A percentile compares a stretch with the other conserved stretches of the same genome.
Evolutionary conservation across 2,329 filamentous ascomycete genomes (phyloP).

Genomic region (Pseudogymnoascus sp.): DNA sequence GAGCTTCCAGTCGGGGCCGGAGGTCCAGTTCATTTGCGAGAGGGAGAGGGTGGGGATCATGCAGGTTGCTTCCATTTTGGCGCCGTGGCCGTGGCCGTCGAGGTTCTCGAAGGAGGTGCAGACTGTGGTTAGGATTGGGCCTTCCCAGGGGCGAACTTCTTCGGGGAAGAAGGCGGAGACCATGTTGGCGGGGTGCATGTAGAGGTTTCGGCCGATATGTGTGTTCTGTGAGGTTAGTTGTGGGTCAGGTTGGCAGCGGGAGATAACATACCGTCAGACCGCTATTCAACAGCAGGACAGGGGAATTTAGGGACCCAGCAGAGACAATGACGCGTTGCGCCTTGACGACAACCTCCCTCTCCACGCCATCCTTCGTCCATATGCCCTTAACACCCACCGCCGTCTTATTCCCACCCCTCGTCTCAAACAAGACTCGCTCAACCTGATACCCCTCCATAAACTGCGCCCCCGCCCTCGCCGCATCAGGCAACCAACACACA

Average conservation of each 20-base stretch:
- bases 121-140: conserved; percentile 70
- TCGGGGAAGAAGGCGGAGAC: conserved; percentile 56
- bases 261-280: conserved; percentile 44
- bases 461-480: conserved; percentile 63
- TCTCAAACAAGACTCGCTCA: conserved; percentile 60
- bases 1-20: conserved; percentile 64
- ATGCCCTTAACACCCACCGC: conserved; percentile 64
- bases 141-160: conserved; percentile 61
- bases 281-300: conserved; percentile 66
- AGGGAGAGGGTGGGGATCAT: conserved; percentile 64
- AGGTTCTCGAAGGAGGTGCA: conserved; percentile 72
- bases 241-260: background rate
- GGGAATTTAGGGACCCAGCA: conserved; percentile 66
- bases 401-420: conserved; percentile 29
- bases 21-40: conserved; percentile 54
- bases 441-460: conserved; percentile 80
- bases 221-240: conserved; percentile 41
- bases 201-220: conserved; percentile 72
- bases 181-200: conserved; percentile 66
- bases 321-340: conserved; percentile 74
- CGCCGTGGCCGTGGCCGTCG: conserved; percentile 70
- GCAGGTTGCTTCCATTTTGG: conserved; percentile 67
- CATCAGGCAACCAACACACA: conserved; percentile 70
- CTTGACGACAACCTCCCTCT: conserved; percentile 58
- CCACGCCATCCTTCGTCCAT: conserved; percentile 45